Conservation (phyloP, 2,329 filamentous ascomycete genomes). For the Tolypocladium tropicale region DNA sequence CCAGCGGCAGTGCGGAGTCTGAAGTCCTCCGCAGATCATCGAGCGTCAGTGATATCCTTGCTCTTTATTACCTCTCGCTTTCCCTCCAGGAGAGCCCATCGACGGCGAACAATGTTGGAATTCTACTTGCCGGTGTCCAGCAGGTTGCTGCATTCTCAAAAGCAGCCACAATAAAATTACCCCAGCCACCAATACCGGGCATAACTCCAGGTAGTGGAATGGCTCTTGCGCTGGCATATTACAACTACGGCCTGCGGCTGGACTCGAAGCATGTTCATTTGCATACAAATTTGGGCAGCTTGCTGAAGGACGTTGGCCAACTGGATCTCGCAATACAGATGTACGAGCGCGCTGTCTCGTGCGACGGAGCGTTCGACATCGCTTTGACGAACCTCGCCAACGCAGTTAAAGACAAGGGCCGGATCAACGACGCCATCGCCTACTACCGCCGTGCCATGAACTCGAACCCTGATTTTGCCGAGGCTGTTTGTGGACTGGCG, state of each 20-base stretch:
- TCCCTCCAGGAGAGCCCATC: conserved; percentile 93
- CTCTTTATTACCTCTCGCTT: conserved; percentile 89
- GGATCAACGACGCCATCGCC: conserved; percentile 79
- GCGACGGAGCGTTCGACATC: conserved; percentile 93
- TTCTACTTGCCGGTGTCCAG: conserved; percentile 89
- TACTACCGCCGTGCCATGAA: conserved; percentile 87
- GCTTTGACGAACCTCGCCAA: conserved; percentile 94
- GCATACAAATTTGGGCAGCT: conserved; percentile 90
- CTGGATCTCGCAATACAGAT: conserved; percentile 85
- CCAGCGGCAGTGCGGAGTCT: conserved; percentile 52
- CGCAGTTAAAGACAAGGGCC: conserved; percentile 91
- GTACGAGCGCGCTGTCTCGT: conserved; percentile 91
- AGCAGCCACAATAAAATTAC: conserved; percentile 4
- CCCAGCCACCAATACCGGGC: conserved; percentile 53
- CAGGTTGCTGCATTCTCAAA: conserved; percentile 36
- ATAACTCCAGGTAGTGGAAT: conserved; percentile 79
- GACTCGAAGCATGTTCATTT: conserved; percentile 88
- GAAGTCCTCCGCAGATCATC: conserved; percentile 51
- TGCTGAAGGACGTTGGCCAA: conserved; percentile 94
- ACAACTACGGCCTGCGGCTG: conserved; percentile 83
- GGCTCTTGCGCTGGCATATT: conserved; percentile 81
- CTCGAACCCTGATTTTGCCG: conserved; percentile 91
- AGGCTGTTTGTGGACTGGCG: conserved; percentile 90
- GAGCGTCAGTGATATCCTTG: conserved; percentile 83
- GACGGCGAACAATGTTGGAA: conserved; percentile 96